These are phyloP conservation scores for Pachysandra terminalis DNA, from an alignment of 164 flowering plant species.

Conservation along the genomic window DNA sequence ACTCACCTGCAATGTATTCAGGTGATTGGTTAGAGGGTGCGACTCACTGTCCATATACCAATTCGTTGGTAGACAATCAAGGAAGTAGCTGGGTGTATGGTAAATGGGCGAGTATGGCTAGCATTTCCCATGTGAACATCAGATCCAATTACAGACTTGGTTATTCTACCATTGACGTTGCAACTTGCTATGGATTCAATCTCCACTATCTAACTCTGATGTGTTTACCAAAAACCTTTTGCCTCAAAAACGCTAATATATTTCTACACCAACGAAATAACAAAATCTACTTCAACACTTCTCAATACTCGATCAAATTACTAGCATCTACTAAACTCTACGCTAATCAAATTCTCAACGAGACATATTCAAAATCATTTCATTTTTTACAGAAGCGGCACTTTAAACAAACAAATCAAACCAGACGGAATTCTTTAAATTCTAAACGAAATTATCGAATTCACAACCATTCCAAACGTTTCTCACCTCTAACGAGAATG, in stretches of 20 bases:
- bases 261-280: not conserved
- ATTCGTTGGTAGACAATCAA: no score
- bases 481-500: slow-evolving; percentile 86
- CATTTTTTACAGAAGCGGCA: no score
- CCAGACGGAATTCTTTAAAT: not conserved
- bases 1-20: no score
- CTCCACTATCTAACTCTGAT: not conserved
- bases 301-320: not conserved
- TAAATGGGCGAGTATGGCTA: no score
- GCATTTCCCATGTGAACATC: no score
- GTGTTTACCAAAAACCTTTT: not conserved
- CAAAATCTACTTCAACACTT: not conserved
- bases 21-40: no score
- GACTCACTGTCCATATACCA: no score
- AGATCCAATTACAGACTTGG: not conserved
- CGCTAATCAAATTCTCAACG: not conserved
- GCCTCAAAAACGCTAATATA: not conserved
- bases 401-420: not conserved
- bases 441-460: not conserved
- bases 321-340: not conserved
- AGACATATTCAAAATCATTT: no score
- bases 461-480: not conserved
- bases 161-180: not conserved
- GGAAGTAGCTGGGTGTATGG: no score
- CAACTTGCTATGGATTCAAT: not conserved